Evolutionary conservation across 1,284 basidiomycete species (phyloP).

Genomic region (Pseudomicrostroma phylloplanum): DNA sequence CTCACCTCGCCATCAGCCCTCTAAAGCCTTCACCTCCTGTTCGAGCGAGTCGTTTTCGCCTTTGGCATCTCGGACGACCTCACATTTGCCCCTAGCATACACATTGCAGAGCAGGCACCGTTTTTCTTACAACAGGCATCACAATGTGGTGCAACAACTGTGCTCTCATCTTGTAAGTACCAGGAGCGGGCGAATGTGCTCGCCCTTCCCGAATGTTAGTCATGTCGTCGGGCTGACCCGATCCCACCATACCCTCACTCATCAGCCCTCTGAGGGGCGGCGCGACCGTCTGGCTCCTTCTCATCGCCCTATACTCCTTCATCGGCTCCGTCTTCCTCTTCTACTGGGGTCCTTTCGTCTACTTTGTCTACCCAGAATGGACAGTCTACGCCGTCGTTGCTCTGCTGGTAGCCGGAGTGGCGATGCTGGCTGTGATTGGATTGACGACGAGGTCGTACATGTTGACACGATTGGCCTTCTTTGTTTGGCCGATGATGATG

Average conservation of each 20-base stretch:
- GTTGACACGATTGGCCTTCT: constrained; percentile 64
- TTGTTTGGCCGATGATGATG: constrained; percentile 68
- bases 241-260: neutral
- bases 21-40: no score
- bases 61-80: no score
- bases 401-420: constrained; percentile 59
- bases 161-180: constrained; percentile 21
- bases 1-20: no score
- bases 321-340: constrained; percentile 66
- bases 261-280: constrained; percentile 50
- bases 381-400: constrained; percentile 70
- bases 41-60: no score
- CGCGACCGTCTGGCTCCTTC: constrained; percentile 66
- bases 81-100: no score
- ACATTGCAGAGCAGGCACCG: no score
- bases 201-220: constrained; percentile 10
- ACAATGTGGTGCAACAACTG: constrained; percentile 38
- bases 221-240: constrained; percentile 22
- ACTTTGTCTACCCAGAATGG: constrained; percentile 57
- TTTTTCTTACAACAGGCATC: no score
- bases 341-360: constrained; percentile 62
- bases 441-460: constrained; percentile 68
- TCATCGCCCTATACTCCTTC: constrained; percentile 64
- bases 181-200: no score
- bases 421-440: constrained; percentile 61